Evolutionary conservation across 2,329 filamentous ascomycete genomes (phyloP), one percentile per base, ranked within the genome.

Genomic region (Xylariales sp.): DNA sequence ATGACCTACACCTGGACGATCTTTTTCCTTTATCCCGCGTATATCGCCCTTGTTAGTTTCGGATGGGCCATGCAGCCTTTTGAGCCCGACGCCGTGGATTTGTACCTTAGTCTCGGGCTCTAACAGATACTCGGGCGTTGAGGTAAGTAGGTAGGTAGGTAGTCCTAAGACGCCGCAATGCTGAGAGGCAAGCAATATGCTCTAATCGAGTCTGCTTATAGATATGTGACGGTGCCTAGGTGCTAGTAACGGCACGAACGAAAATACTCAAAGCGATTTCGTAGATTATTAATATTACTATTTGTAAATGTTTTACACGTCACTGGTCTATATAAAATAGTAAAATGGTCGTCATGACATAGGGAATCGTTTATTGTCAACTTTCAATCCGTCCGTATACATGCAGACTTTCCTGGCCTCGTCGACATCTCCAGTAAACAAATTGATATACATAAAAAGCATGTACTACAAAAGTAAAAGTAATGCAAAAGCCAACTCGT

Each of bases 401-500:
- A 54, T 57, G 8, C n/a, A 56, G 65, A 10, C 30, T n/a, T 23
- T 49, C 12, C 12, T 8, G 1, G 30, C 41, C 49, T 30, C 18
- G 7, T 49, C 34, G 7, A 32, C 6, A 36, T 50, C 2, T 5
- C 16, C 28, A 14, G 18, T 3, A 53, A 61, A 46, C n/a, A 49
- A 54, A 43, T 36, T 12, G 0, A 53, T 65, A 43, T 65, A 65
- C 56, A 65, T 68, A 16, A 61, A 65, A 28, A 50, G 36, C 9
- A 61, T 23, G 16, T 63, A 32, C 50, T 49, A 67, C 32, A 49
- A 49, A 41, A 45, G 43, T n/a, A 63, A 55, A 34, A 58, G 16
- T 43, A 58, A 58, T 62, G 45, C 34, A 57, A 65, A 65, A 62
- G 48, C 57, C 28, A 63, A 63, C 59, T 53, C 34, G 49, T 64